Percentiles rank a stretch among this genome's conserved stretches.
phyloP scores from a whole-genome alignment of 305 asterid species.

The Caryopteris hybrid region DNA sequence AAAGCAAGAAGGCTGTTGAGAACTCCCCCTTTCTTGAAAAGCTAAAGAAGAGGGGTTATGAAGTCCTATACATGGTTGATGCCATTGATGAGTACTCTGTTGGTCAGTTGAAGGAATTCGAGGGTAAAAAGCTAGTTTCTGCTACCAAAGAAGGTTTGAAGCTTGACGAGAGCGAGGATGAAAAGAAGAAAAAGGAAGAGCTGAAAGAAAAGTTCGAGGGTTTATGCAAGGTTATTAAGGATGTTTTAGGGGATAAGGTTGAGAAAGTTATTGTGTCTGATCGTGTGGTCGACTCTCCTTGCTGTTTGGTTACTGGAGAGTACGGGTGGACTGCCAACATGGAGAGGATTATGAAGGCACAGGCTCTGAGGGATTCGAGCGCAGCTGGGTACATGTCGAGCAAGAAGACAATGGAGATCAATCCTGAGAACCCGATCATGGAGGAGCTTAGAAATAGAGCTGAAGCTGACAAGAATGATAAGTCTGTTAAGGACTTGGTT shows the following conservation, averaged over 20 bases:
- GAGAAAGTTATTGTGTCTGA: conserved; percentile 36
- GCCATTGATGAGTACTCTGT: conserved; percentile 80
- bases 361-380: conserved; percentile 48
- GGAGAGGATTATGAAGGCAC: conserved; percentile 39
- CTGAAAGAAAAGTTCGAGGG: conserved; percentile 45
- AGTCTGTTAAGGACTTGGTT: conserved; percentile 69
- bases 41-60: conserved; percentile 80
- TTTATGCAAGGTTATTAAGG: conserved; percentile 34
- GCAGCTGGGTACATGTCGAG: conserved; percentile 88
- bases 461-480: conserved; percentile 82
- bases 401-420: conserved; percentile 89
- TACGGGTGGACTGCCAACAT: conserved; percentile 48
- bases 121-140: conserved; percentile 70
- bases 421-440: conserved; percentile 81
- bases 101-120: conserved; percentile 76
- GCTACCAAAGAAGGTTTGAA: conserved; percentile 85
- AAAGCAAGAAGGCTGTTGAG: conserved; percentile 87
- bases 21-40: conserved; percentile 85
- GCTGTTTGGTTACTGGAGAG: conserved; percentile 46
- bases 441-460: conserved; percentile 83
- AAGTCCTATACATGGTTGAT: conserved; percentile 77
- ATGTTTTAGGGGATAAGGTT: conserved; percentile 34
- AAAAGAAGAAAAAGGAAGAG: conserved; percentile 53
- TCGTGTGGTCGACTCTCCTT: conserved; percentile 37
- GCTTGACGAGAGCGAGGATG: conserved; percentile 78